phyloP scores from a whole-genome alignment of 2,329 filamentous ascomycete species.

The Cladosporium phlei region DNA sequence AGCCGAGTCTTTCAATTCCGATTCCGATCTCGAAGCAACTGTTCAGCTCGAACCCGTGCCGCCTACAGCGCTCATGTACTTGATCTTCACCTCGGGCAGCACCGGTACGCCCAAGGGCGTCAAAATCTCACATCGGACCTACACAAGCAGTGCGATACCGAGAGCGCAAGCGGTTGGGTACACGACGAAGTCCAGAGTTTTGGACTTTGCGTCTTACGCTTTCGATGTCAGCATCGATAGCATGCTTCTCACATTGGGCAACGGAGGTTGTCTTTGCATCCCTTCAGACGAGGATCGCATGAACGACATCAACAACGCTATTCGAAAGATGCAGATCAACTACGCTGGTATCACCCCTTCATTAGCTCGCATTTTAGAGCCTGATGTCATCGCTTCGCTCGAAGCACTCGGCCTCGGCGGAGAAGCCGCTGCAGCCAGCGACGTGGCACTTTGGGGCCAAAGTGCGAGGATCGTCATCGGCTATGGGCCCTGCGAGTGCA shows the following conservation, averaged over 20 bases:
- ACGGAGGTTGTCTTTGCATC: slow-evolving; percentile 22
- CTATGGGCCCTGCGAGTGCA: slow-evolving; percentile 43
- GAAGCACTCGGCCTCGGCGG: slow-evolving; percentile 36
- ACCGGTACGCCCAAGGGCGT: slow-evolving; percentile 17
- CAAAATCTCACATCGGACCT: slow-evolving; percentile 43
- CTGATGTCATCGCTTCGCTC: slow-evolving; percentile 35
- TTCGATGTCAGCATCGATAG: slow-evolving; percentile 16
- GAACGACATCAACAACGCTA: slow-evolving; percentile 40
- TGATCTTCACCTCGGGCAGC: slow-evolving; percentile 19
- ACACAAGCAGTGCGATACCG: slow-evolving; percentile 49
- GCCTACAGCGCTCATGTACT: slow-evolving; percentile 19
- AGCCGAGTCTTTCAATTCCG: slow-evolving; percentile 5
- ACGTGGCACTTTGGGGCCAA: slow-evolving; percentile 78
- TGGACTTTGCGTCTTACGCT: slow-evolving; percentile 16
- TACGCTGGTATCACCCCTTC: slow-evolving; percentile 44
- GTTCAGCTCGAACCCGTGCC: slow-evolving; percentile 5
- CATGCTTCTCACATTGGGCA: slow-evolving; percentile 15
- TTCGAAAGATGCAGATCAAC: slow-evolving; percentile 35
- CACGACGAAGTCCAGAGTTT: slow-evolving; percentile 4
- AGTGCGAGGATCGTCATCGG: slow-evolving; percentile 83
- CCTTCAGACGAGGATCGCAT: slow-evolving; percentile 20
- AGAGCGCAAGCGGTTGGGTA: slow-evolving; percentile 19
- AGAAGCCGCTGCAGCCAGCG: slow-evolving; percentile 70
- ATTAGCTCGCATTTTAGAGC: slow-evolving; percentile 37
- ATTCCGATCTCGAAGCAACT: background rate